Conservation (phyloP, 2,329 filamentous ascomycete species). For the Trichoderma koningii region DNA sequence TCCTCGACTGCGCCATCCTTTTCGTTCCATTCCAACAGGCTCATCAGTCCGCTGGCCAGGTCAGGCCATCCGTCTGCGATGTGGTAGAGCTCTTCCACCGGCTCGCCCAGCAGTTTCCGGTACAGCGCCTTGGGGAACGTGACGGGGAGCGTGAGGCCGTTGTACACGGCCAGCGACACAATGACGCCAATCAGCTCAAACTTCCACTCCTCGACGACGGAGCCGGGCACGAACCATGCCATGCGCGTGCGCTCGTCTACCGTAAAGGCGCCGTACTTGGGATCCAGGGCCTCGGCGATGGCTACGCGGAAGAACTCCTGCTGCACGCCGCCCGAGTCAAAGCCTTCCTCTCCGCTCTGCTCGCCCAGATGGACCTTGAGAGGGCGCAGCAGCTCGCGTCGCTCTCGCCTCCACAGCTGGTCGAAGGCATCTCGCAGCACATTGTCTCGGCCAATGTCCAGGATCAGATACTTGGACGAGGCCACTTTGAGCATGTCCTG, state of each 20-base stretch:
- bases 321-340: conserved; percentile 93
- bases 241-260: conserved; percentile 74
- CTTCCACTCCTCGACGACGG: conserved; percentile 81
- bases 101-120: conserved; percentile 70
- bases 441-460: conserved; percentile 67
- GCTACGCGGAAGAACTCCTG: conserved; percentile 93
- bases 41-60: conserved; percentile 71
- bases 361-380: conserved; percentile 86
- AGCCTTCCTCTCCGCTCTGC: conserved; percentile 79
- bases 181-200: conserved; percentile 86
- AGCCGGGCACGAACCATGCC: conserved; percentile 85
- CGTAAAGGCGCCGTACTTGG: conserved; percentile 77
- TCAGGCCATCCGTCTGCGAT: conserved; percentile 88
- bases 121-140: conserved; percentile 88
- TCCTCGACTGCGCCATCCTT: conserved; percentile 76
- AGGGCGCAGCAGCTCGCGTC: conserved; percentile 78
- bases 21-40: conserved; percentile 75
- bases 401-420: conserved; percentile 85
- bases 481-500: conserved; percentile 65
- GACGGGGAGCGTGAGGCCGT: conserved; percentile 86
- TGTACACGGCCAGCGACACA: conserved; percentile 89
- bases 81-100: conserved; percentile 70
- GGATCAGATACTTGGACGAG: conserved; percentile 69
- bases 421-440: conserved; percentile 76
- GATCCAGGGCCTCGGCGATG: conserved; percentile 76